These are phyloP conservation scores for Chloranthus sessilifolius DNA, from an alignment of 164 flowering plant genomes.

Conservation along the genomic window DNA sequence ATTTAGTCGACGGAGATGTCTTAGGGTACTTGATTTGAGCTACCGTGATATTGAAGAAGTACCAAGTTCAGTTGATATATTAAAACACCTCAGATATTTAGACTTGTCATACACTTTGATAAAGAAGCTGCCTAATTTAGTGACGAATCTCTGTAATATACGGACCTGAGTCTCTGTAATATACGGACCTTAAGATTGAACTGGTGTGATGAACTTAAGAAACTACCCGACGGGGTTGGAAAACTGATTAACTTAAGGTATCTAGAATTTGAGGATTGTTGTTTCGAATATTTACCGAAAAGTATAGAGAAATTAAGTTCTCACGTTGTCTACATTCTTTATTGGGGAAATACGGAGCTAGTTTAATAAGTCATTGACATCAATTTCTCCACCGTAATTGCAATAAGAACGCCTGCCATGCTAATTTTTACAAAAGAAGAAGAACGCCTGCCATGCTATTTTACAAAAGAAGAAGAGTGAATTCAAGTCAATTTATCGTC, in stretches of 20 bases:
- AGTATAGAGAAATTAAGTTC: background rate
- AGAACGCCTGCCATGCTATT: too few relatives aligned
- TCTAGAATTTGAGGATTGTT: background rate
- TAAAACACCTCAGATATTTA: slow-evolving; percentile 6
- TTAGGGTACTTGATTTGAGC: slow-evolving; percentile 1
- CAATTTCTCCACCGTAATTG: too few relatives aligned
- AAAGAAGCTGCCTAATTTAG: background rate
- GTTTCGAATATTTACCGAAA: background rate
- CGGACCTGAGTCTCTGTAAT: too few relatives aligned
- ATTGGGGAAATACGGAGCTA: background rate
- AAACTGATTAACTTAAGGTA: slow-evolving; percentile 5
- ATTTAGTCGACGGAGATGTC: background rate
- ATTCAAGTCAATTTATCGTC: too few relatives aligned
- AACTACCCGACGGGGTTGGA: background rate
- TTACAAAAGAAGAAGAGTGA: too few relatives aligned
- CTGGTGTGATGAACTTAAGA: background rate
- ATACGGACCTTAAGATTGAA: slow-evolving; percentile 4
- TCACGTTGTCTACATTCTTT: background rate
- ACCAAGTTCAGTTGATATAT: background rate
- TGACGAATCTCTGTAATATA: background rate
- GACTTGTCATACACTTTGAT: background rate
- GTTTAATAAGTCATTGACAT: too few relatives aligned
- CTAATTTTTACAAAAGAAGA: too few relatives aligned
- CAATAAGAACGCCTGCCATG: too few relatives aligned
- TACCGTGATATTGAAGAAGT: background rate